Percentiles rank a stretch among this genome's conserved stretches.
Conservation (phyloP, 352 stramenopile genomes). For the Phytopythium mirpurense region DNA sequence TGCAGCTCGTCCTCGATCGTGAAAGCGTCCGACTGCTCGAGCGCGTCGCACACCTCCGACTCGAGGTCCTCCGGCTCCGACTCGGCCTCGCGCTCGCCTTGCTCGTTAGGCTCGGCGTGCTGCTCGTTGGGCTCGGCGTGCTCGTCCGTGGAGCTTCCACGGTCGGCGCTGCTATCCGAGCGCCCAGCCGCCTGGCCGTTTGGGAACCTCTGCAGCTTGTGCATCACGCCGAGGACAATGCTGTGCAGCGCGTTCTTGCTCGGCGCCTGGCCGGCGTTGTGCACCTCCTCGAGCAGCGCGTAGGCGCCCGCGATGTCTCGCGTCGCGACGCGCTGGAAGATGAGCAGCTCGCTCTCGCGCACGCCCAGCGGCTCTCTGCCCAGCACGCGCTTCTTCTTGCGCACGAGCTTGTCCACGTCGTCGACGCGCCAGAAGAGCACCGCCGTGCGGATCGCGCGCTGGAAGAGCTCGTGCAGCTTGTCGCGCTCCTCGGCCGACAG, state of each 20-base stretch:
- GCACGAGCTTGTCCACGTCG: slow-evolving; percentile 44
- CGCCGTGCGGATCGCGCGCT: slow-evolving; percentile 46
- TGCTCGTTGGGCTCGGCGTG: no score
- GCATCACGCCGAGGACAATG: slow-evolving; percentile 54
- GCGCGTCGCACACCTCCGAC: slow-evolving; percentile 24
- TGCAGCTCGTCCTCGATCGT: slow-evolving; percentile 46
- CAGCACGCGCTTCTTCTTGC: slow-evolving; percentile 48
- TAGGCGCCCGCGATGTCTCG: slow-evolving; percentile 45
- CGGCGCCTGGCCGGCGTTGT: slow-evolving; percentile 65
- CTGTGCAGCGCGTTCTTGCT: slow-evolving; percentile 66
- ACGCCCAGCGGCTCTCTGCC: slow-evolving; percentile 20
- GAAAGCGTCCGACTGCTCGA: slow-evolving; percentile 31
- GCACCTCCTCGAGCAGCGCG: slow-evolving; percentile 74
- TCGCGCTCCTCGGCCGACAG: slow-evolving; percentile 17
- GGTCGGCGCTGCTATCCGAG: background rate
- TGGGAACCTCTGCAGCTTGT: slow-evolving; percentile 26
- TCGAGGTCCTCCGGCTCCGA: slow-evolving; percentile 18
- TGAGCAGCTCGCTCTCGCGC: slow-evolving; percentile 62
- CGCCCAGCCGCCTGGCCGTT: background rate
- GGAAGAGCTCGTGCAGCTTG: slow-evolving; percentile 47
- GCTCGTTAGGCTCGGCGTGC: background rate
- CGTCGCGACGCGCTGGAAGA: slow-evolving; percentile 52
- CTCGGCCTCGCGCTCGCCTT: slow-evolving; percentile 6
- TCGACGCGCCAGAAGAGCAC: slow-evolving; percentile 57
- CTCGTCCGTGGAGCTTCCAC: no score